These are phyloP conservation scores for Albifimbria verrucaria DNA, from an alignment of 2,329 filamentous ascomycete genomes.

Conservation along the genomic window DNA sequence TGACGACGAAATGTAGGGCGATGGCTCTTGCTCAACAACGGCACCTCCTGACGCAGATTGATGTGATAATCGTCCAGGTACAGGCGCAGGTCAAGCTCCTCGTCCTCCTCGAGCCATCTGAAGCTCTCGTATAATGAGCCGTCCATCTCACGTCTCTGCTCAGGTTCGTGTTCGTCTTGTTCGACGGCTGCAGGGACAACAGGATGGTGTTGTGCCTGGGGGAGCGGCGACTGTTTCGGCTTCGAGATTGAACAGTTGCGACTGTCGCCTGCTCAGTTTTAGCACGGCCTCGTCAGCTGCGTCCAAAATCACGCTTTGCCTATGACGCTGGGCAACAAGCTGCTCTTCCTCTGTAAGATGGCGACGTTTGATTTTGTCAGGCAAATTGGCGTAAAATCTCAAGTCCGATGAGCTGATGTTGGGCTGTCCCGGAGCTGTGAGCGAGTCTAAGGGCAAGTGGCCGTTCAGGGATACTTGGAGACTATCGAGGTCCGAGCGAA, in stretches of 20 bases:
- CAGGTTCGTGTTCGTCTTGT: constrained; percentile 11
- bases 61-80: constrained; percentile 68
- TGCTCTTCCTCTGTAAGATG: constrained; percentile 73
- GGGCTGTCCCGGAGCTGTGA: constrained; percentile 18
- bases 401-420: constrained; percentile 52
- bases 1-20: constrained; percentile 66
- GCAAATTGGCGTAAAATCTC: constrained; percentile 66
- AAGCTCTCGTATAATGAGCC: constrained; percentile 65
- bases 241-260: constrained; percentile 17
- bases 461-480: not conserved
- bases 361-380: constrained; percentile 68
- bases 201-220: not conserved
- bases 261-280: constrained; percentile 20
- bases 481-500: not conserved
- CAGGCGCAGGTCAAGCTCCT: constrained; percentile 65
- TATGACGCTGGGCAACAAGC: constrained; percentile 43
- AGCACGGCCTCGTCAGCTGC: constrained; percentile 22
- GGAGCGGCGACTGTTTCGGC: not conserved
- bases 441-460: not conserved
- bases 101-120: constrained; percentile 70
- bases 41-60: constrained; percentile 52
- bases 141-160: constrained; percentile 29
- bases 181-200: not conserved
- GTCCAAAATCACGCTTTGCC: constrained; percentile 34
- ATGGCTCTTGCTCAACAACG: constrained; percentile 39